Conservation (phyloP, 345 rosid genomes). For the Geranium brycei region DNA sequence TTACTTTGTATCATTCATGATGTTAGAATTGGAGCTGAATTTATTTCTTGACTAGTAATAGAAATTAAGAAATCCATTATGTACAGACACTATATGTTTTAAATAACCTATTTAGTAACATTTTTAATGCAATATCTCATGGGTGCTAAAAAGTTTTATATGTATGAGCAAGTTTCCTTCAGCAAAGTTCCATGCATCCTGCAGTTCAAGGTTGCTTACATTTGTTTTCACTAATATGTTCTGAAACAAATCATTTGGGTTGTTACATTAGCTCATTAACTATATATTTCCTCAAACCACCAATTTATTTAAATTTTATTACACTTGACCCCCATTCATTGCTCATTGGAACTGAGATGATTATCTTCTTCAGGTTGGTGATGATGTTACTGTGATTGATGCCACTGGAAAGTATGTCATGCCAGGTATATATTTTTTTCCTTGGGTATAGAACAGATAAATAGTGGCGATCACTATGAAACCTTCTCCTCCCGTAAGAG, state of each 20-base stretch:
- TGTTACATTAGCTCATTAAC: not conserved
- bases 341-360: conserved; percentile 1
- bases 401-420: conserved; percentile 89
- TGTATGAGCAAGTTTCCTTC: no score
- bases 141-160: no score
- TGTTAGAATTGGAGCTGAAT: no score
- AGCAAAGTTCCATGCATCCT: no score
- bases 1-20: no score
- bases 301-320: not conserved
- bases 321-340: not conserved
- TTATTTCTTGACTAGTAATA: no score
- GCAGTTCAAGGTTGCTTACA: no score
- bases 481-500: no score
- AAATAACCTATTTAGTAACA: no score
- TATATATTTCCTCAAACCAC: not conserved
- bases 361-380: conserved; percentile 49
- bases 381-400: conserved; percentile 73
- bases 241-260: not conserved
- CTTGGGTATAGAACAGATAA: not conserved
- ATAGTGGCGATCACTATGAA: not conserved
- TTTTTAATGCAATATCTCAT: no score
- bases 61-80: no score
- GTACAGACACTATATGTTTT: no score
- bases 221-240: not conserved
- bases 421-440: conserved; percentile 49